A percentile compares a stretch with the other conserved stretches of the same genome.
Evolutionary conservation across 805 yeast genomes (phyloP).

Genomic region (Starmerella khaoyaiensis): DNA sequence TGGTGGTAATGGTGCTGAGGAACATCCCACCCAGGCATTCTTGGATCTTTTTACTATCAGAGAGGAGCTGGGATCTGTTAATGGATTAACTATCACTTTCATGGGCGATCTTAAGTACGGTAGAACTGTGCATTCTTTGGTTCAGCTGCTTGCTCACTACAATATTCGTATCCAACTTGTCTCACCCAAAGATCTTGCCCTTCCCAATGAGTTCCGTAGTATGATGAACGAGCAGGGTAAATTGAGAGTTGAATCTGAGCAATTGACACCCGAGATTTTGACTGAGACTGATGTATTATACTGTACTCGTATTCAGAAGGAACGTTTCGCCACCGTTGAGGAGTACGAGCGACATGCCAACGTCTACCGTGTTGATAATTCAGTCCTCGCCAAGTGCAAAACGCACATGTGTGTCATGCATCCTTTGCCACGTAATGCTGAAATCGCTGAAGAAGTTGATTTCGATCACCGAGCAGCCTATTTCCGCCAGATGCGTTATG

Average conservation of each 20-base stretch:
- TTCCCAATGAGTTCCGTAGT: slow-evolving; percentile 63
- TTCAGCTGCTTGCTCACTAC: slow-evolving; percentile 79
- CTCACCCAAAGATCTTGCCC: slow-evolving; percentile 72
- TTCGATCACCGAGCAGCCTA: slow-evolving; percentile 99
- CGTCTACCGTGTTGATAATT: slow-evolving; percentile 83
- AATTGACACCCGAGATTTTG: slow-evolving; percentile 70
- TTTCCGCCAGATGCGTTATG: slow-evolving; percentile 99
- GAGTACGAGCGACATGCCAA: slow-evolving; percentile 85
- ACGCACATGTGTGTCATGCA: slow-evolving; percentile 98
- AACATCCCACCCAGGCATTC: slow-evolving; percentile 98
- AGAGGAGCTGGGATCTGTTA: slow-evolving; percentile 97
- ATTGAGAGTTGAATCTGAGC: slow-evolving; percentile 60
- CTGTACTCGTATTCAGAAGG: slow-evolving; percentile 97
- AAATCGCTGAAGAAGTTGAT: slow-evolving; percentile 95
- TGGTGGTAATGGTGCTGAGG: slow-evolving; percentile 96
- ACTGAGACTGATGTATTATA: slow-evolving; percentile 87
- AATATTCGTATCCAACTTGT: slow-evolving; percentile 88
- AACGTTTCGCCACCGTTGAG: slow-evolving; percentile 64
- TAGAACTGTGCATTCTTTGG: slow-evolving; percentile 94
- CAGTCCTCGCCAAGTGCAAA: slow-evolving; percentile 80
- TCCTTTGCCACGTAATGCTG: slow-evolving; percentile 94
- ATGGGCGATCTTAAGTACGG: slow-evolving; percentile 99
- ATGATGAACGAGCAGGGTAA: slow-evolving; percentile 55
- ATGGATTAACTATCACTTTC: slow-evolving; percentile 93
- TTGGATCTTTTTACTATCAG: slow-evolving; percentile 94